Conservation (phyloP, 148 eudicot genomes). For the Chenopodium formosanum region DNA sequence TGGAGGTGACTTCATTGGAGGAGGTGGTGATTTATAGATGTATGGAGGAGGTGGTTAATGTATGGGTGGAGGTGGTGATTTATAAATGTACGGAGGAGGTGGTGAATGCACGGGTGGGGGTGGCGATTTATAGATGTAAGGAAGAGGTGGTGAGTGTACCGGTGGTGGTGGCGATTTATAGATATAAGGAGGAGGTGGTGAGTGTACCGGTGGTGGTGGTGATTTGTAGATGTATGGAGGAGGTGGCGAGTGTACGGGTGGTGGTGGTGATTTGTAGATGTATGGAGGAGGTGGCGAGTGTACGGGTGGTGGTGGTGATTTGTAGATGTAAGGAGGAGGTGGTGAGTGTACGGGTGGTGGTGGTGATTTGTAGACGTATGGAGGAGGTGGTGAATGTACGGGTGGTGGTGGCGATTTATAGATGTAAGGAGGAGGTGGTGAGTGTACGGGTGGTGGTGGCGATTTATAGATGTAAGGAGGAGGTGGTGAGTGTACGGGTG, state of each 20-base stretch:
- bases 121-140: conserved; percentile 14
- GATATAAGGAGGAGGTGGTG: not conserved
- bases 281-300: not conserved
- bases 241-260: not conserved
- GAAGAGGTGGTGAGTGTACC: conserved; percentile 8
- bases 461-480: not conserved
- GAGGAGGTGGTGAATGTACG: not conserved
- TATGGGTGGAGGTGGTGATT: conserved; percentile 22
- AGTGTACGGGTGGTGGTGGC: not conserved
- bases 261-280: not conserved
- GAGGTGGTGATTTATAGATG: conserved; percentile 16
- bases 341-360: not conserved
- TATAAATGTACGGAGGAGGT: conserved; percentile 5
- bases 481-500: not conserved
- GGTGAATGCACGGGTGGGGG: not conserved
- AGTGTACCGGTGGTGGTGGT: conserved; percentile 5
- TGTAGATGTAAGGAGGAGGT: not conserved
- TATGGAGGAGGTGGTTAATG: conserved; percentile 18
- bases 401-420: not conserved
- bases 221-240: not conserved
- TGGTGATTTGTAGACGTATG: not conserved
- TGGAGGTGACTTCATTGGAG: not conserved
- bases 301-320: conserved; percentile 6
- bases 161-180: conserved; percentile 28
- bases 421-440: not conserved